Conservation (phyloP, 176 grass and related monocot species). For the Carex parvula region DNA sequence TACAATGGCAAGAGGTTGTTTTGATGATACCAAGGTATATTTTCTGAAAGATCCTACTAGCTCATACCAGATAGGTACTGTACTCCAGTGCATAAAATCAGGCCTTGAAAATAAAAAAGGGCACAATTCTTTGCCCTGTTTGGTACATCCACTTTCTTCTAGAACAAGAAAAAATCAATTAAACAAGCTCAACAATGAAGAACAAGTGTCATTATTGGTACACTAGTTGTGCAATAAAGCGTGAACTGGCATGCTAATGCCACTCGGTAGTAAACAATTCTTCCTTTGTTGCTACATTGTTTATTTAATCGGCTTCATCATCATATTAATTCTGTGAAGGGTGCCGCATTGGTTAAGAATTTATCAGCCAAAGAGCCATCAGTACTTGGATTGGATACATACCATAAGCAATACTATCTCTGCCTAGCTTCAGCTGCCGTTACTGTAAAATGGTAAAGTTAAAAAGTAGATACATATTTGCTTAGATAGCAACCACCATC, state of each 20-base stretch:
- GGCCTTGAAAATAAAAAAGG: background rate
- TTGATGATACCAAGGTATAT: conserved; percentile 94
- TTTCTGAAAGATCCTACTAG: background rate
- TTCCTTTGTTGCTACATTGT: background rate
- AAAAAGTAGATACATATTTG: background rate
- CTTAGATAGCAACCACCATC: too few relatives aligned
- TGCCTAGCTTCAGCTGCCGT: conserved; percentile 80
- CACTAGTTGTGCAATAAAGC: background rate
- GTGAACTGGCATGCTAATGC: background rate
- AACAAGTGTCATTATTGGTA: background rate
- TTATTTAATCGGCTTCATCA: background rate
- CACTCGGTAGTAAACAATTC: background rate
- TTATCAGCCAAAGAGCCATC: conserved; percentile 88
- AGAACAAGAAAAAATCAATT: background rate
- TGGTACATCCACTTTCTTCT: background rate
- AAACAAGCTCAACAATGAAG: background rate
- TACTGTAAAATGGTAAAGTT: conserved; percentile 73
- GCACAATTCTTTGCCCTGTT: background rate
- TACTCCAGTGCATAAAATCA: background rate
- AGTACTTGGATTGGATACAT: conserved; percentile 80
- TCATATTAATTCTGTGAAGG: conserved; percentile 41
- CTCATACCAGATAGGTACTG: background rate
- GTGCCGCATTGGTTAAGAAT: conserved; percentile 68
- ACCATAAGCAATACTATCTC: conserved; percentile 92
- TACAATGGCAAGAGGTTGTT: conserved; percentile 70